Evolutionary conservation across 140 eudicot genomes (phyloP).

Genomic region (Erigeron philadelphicus): DNA sequence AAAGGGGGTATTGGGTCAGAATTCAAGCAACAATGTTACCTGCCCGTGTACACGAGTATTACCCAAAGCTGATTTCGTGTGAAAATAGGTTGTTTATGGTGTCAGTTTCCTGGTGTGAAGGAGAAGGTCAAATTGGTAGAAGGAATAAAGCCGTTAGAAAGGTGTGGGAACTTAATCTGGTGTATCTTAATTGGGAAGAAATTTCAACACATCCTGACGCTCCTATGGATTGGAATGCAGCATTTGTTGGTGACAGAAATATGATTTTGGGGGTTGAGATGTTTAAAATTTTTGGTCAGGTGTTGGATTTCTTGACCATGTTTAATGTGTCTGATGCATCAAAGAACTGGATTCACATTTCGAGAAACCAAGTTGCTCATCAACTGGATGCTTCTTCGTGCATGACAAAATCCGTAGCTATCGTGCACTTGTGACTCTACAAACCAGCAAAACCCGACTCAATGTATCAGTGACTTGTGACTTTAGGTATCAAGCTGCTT

Average conservation of each 20-base stretch:
- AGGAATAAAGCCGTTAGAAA: conserved; percentile 93
- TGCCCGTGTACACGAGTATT: conserved; percentile 73
- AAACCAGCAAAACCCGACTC: background rate
- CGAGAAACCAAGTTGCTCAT: conserved; percentile 68
- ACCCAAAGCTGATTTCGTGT: conserved; percentile 71
- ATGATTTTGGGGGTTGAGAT: conserved; percentile 83
- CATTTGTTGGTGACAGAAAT: conserved; percentile 65
- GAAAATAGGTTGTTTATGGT: conserved; percentile 64
- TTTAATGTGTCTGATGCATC: conserved; percentile 48
- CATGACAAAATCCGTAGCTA: conserved; percentile 71
- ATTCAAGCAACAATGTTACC: conserved; percentile 52
- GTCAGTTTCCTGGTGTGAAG: conserved; percentile 98
- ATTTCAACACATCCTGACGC: conserved; percentile 83
- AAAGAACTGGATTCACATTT: conserved; percentile 61
- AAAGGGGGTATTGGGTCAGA: conserved; percentile 57
- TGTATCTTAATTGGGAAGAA: conserved; percentile 52
- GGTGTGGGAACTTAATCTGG: conserved; percentile 84
- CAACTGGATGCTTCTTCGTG: conserved; percentile 78
- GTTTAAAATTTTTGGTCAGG: conserved; percentile 97
- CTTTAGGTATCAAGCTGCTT: background rate
- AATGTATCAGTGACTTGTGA: background rate
- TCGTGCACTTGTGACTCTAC: conserved; percentile 51
- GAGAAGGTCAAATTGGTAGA: conserved; percentile 93
- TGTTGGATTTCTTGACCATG: conserved; percentile 73
- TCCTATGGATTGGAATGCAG: conserved; percentile 95